These are phyloP conservation scores for Mycena leptocephala DNA, from an alignment of 768 basidiomycete genomes.

Conservation along the genomic window DNA sequence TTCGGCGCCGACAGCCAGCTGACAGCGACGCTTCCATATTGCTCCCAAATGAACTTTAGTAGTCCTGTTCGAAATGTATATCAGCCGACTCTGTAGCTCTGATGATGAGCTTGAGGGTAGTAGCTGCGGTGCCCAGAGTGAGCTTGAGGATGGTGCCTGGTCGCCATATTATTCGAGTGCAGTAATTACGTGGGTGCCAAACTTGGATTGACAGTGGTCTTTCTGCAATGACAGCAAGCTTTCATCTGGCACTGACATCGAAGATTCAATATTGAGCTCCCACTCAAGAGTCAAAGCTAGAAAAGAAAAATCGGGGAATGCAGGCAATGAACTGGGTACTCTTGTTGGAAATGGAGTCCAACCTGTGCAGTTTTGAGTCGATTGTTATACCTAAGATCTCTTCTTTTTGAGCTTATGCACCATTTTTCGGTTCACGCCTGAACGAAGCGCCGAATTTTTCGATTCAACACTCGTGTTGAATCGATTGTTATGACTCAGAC, in stretches of 20 bases:
- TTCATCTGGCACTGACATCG: neutral
- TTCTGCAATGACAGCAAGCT: neutral
- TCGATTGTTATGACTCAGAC: no score
- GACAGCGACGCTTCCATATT: neutral
- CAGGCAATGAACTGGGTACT: neutral
- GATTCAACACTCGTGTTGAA: no score
- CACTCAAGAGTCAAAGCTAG: neutral
- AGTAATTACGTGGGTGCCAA: neutral
- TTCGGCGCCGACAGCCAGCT: neutral
- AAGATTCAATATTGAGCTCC: neutral
- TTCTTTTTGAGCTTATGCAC: no score
- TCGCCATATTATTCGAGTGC: neutral
- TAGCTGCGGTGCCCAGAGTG: no score
- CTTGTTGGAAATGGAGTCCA: no score
- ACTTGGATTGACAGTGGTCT: neutral
- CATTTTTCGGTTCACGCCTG: no score
- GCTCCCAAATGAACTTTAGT: neutral
- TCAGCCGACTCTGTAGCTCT: neutral
- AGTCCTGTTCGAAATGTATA: neutral
- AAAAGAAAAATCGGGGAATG: neutral
- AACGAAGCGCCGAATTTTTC: no score
- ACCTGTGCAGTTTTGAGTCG: no score
- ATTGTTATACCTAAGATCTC: no score
- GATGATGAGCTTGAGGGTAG: no score
- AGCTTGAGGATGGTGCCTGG: no score